Base-by-base conservation (phyloP, 73 alveolate species). In the Paramecium tetraurelia region DNA sequence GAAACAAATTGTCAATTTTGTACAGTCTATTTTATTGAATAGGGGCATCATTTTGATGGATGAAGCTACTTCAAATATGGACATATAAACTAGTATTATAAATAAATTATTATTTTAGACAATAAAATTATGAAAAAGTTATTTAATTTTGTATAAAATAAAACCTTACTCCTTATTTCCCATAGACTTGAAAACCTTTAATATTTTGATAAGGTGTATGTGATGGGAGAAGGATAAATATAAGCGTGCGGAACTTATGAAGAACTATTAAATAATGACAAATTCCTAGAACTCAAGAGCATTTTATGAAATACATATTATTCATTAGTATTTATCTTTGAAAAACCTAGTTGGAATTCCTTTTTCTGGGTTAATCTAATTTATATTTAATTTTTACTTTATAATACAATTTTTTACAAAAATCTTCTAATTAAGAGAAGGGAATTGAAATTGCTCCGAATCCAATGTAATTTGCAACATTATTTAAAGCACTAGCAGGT, bases 31-130 rank as follows among this genome's bases (percentile, higher is more conserved):
- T 27, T 63, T 95, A 90, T 77, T 90, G 84, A 89, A 92, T 75
- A 95, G 70, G 75, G 92, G 92, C 33, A 95, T 95, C 2, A 68
- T 95, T 31, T 48, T 93, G 68, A 86, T 95, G 69, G 97, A 95
- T 95, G 97, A 95, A 89, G 96, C 96, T 71, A 93, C 96, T 0
- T 94, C 95, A 31, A 95, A 95, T 87, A 95, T 93, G 95, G 97
- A 95, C 92, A 87, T 85, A 3, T 53, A 68, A 59, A 87, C 93
- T 36, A 85, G 75, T 92, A 72, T 40, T 48, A 29, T 11, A 20
- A 84, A 29, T 40, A 40, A 20, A 3, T 27, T 27, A 20, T 22
- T 20, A 46, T 44, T 16, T 43, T 58, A 59, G 93, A 86, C 69
- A 69, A 86, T 35, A 36, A 46, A 31, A 72, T 43, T 11, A 43